Conservation (phyloP, 805 yeast species). For the Saccharomycopsis javanensis region DNA sequence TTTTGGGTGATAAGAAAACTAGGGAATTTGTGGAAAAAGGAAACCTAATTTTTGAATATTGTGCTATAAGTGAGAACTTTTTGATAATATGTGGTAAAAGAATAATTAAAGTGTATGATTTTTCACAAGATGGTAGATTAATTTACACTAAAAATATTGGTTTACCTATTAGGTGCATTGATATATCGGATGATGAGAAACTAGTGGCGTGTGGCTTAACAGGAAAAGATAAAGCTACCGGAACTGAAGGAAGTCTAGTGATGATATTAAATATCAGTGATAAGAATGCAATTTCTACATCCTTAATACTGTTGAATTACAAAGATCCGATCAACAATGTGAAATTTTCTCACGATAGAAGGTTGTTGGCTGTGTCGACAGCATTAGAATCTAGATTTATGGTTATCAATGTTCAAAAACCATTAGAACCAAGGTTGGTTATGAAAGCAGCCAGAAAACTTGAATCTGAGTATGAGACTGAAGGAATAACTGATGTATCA, state of each 20-base stretch:
- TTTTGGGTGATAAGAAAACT: constrained; percentile 24
- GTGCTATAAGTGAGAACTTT: constrained; percentile 23
- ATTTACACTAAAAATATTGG: constrained; percentile 59
- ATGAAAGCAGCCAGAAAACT: constrained; percentile 58
- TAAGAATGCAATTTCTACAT: not conserved
- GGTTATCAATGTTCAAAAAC: constrained; percentile 56
- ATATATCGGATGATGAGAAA: constrained; percentile 54
- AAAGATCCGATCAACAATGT: constrained; percentile 73
- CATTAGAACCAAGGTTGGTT: constrained; percentile 53
- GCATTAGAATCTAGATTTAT: constrained; percentile 70
- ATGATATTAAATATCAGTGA: constrained; percentile 11
- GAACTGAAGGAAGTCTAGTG: constrained; percentile 17
- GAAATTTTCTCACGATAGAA: constrained; percentile 62
- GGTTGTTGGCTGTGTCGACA: constrained; percentile 31
- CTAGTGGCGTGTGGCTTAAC: constrained; percentile 74
- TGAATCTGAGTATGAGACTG: constrained; percentile 65
- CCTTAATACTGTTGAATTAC: constrained; percentile 41
- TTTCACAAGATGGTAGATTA: constrained; percentile 46
- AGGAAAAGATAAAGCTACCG: constrained; percentile 46
- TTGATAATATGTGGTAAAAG: constrained; percentile 67
- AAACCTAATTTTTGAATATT: constrained; percentile 15
- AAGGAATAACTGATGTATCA: constrained; percentile 76
- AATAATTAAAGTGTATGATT: constrained; percentile 53
- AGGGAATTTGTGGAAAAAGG: constrained; percentile 26
- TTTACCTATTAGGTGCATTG: constrained; percentile 72